Conservation (phyloP, 106 monocot species). For the Acorus gramineus region DNA sequence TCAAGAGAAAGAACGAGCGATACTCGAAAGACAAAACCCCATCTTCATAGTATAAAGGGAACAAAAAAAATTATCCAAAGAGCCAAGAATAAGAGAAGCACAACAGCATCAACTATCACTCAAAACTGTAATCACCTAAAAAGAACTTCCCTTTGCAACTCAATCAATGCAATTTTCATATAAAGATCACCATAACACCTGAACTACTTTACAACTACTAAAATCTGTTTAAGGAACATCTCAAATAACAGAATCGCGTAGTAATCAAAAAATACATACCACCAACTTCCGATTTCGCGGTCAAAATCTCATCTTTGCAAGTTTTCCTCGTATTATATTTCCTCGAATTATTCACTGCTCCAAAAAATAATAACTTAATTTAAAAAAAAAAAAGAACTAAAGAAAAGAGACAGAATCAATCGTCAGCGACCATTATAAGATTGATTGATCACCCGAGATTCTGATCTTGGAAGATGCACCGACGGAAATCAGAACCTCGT, state of each 20-base stretch:
- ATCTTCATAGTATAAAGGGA: not conserved
- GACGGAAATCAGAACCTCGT: conserved; percentile 21
- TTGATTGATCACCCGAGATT: conserved; percentile 20
- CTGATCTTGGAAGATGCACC: conserved; percentile 20
- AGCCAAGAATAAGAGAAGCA: not conserved
- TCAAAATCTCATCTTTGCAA: not conserved
- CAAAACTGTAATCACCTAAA: too few species aligned
- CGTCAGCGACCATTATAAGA: too few species aligned
- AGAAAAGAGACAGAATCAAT: not conserved
- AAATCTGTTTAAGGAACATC: too few species aligned
- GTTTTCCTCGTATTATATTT: not conserved
- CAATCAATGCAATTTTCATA: too few species aligned
- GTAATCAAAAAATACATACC: not conserved
- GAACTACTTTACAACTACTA: too few species aligned
- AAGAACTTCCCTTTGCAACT: too few species aligned
- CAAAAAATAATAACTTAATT: not conserved
- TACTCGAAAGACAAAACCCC: conserved; percentile 2
- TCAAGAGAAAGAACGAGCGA: conserved; percentile 27
- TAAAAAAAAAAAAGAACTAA: not conserved
- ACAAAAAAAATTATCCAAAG: not conserved
- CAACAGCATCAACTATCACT: too few species aligned
- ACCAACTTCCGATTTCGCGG: not conserved
- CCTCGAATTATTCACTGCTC: conserved; percentile 12
- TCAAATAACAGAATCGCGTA: not conserved
- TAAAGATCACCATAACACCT: too few species aligned